These are phyloP conservation scores for Lasiosphaeria miniovina DNA, from an alignment of 495 filamentous ascomycete genomes.

Conservation along the genomic window DNA sequence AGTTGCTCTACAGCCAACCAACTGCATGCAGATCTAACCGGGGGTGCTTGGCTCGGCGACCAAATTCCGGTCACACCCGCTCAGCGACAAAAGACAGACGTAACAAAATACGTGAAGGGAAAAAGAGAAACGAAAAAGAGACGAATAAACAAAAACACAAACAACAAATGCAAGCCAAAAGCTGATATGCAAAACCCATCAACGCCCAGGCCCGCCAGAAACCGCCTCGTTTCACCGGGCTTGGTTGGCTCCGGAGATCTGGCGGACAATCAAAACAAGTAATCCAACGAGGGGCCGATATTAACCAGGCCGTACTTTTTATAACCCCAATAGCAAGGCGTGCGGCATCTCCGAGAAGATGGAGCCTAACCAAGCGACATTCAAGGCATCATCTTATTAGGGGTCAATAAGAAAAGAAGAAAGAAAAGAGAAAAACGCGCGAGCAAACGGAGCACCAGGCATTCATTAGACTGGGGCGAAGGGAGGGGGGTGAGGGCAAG, in stretches of 20 bases:
- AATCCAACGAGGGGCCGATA: not conserved
- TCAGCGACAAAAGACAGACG: too few relatives aligned
- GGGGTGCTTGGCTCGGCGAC: too few relatives aligned
- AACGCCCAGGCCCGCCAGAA: not conserved
- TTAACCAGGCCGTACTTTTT: conserved; percentile 1
- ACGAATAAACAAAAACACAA: not conserved
- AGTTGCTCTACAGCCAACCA: too few relatives aligned
- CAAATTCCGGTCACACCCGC: too few relatives aligned
- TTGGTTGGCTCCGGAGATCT: not conserved
- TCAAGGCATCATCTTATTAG: too few relatives aligned
- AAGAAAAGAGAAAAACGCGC: not conserved
- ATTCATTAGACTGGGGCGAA: conserved; percentile 1
- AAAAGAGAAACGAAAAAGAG: not conserved
- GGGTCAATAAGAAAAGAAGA: too few relatives aligned
- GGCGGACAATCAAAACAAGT: too few relatives aligned
- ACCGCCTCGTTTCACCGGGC: not conserved
- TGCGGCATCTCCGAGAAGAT: not conserved
- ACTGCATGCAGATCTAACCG: too few relatives aligned
- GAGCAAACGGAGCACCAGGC: not conserved
- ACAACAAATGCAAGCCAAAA: not conserved
- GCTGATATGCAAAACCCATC: not conserved
- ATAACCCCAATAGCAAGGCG: conserved; percentile 1
- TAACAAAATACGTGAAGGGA: not conserved
- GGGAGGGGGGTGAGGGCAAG: conserved; percentile 1
- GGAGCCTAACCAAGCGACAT: not conserved